A percentile compares a stretch with the other conserved stretches of the same genome.
Conservation (phyloP, 768 basidiomycete species). For the Kwoniella heveanensis region DNA sequence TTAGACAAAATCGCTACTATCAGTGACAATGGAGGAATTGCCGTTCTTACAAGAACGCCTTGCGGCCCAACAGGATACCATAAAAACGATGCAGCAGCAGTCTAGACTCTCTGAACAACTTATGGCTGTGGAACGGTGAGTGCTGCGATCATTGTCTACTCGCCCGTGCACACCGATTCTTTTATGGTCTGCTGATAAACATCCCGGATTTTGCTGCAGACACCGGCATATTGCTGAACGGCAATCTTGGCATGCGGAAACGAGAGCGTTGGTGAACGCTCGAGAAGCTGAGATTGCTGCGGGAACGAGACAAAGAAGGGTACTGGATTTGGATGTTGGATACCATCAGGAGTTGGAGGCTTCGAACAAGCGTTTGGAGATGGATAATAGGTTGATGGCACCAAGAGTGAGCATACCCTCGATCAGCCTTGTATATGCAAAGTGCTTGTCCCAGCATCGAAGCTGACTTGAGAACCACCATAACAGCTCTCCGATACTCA, state of each 20-base stretch:
- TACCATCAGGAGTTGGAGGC: conserved; percentile 54
- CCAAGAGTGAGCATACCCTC: conserved; percentile 40
- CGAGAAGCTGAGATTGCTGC: conserved; percentile 46
- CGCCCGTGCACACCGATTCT: not conserved
- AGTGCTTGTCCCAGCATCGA: not conserved
- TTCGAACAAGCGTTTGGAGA: conserved; percentile 50
- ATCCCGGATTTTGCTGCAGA: conserved; percentile 17
- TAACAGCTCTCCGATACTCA: conserved; percentile 49
- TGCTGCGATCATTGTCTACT: no score
- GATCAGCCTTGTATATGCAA: no score
- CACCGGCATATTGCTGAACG: conserved; percentile 43
- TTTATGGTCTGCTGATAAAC: not conserved
- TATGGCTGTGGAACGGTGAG: conserved; percentile 39
- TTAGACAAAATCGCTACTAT: conserved; percentile 35
- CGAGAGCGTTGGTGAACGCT: conserved; percentile 28
- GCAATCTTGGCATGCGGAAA: conserved; percentile 44
- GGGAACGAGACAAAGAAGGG: conserved; percentile 34
- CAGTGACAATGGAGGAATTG: conserved; percentile 27
- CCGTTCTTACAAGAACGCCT: conserved; percentile 44
- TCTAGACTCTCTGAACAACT: conserved; percentile 33
- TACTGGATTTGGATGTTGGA: conserved; percentile 48
- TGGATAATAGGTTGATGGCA: conserved; percentile 52
- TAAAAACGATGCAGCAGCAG: conserved; percentile 45
- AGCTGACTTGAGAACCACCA: no score
- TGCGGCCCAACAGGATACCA: conserved; percentile 41